Base-by-base conservation (phyloP, 202 grass and related monocot species). In the Dendrocalamus latiflorus region DNA sequence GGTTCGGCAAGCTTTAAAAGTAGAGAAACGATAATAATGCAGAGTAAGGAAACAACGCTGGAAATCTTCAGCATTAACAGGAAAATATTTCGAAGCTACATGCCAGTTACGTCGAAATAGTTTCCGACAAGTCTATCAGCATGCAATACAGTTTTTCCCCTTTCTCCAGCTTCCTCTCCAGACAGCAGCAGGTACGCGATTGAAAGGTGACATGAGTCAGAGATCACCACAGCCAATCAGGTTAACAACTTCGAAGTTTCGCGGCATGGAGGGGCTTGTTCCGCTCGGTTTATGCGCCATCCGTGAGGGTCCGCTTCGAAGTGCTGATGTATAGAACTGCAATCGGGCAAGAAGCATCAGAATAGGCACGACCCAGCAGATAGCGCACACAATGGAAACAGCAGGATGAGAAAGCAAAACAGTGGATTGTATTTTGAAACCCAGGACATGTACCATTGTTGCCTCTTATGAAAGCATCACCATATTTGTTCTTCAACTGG, bases 241-340 rank as follows among this genome's bases (percentile, higher is more conserved):
- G 25, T 49, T 26, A 42, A 84, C 5, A 8, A 37, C 11, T 73
- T 85, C 2, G 1, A 54, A 86, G 68, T 66, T 73, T 37, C 47
- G 51, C 1, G 24, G 12, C 18, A 44, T 14, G 1, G 26, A 36
- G 1, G 53, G 17, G 25, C 5, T 48, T 26, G 28, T 41, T 72
- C 54, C 54, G 7, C 25, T 54, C 11, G 8, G 13, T 72, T 51
- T 72, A 86, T 6, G 68, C 68, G 2, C 86, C 85, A 65, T 97
- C 92, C 0, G 81, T 76, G 38, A 91, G 67, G 70, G 90, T 70
- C 67, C 75, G 86, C 84, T 93, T 97, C 13, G 92, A 88, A 17
- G 90, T 94, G 86, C 94, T 97, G 84, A 97, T 94, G 84, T 97
- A 97, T 2, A 97, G 65, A 80, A 97, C 94, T 97, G 86, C 86